Evolutionary conservation across 2,329 filamentous ascomycete species (phyloP), one percentile per base, ranked within the genome.

Genomic region (Pestalotiopsis sp.): DNA sequence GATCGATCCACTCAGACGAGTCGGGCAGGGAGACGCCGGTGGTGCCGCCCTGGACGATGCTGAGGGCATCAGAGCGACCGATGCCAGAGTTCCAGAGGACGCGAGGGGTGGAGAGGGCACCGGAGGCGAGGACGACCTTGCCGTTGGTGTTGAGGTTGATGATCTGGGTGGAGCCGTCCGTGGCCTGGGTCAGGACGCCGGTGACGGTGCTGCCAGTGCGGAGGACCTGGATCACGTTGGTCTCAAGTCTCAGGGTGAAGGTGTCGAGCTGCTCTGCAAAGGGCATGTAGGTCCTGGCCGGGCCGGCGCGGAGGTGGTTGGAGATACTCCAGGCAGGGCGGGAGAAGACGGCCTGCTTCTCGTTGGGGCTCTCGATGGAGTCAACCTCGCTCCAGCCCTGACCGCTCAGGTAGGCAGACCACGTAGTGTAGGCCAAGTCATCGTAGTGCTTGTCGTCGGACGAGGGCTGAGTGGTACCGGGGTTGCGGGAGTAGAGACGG

Each of bases 61-160:
- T 49, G 36, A 64, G 41, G n/a, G 61, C 61, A 52, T 64, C 61
- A 14, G 61, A 64, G 41, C 64, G 64, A 38, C 64, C 64, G 17
- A 65, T 65, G 11, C 52, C 52, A 65, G 64, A 65, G 45, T 57
- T 57, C 45, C 64, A 65, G 49, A 65, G 64, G 7, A 65, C 64
- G 9, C 64, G 64, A 11, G 64, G 64, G 4, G 64, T 65, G 49
- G 64, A 65, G 9, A 65, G 25, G 25, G 64, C 64, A 31, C 64
- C 64, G 2, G 64, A 45, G 31, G 64, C 64, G 14, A 65, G 49
- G 45, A 65, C 64, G 23, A 65, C 64, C 52, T 65, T 65, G 49
- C 64, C 52, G 41, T 65, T 65, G 17, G 20, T 55, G 27, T 65
- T 65, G 25, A 55, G 45, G 27, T 65, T 65, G 31, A 65, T 65